Evolutionary conservation across 306 rosid genomes (phyloP).

Genomic region (Quercus mongolica): DNA sequence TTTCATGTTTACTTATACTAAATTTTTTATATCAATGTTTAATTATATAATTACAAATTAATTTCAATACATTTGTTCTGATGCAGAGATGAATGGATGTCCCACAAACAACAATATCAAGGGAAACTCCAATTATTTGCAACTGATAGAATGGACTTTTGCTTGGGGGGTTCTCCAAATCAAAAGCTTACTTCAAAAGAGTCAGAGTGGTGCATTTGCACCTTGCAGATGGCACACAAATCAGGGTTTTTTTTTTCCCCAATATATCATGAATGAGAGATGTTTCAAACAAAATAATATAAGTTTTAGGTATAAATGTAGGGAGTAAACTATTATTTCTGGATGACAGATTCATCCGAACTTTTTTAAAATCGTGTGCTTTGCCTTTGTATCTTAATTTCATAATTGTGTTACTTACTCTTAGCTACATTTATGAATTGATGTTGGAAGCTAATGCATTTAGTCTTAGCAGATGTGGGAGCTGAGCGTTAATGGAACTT

Average conservation of each 20-base stretch:
- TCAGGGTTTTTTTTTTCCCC: slow-evolving; percentile 44
- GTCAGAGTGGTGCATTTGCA: slow-evolving; percentile 53
- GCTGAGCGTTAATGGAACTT: slow-evolving; percentile 61
- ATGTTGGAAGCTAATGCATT: slow-evolving; percentile 28
- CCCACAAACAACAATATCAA: slow-evolving; percentile 37
- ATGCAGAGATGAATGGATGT: slow-evolving; percentile 44
- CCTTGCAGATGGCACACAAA: slow-evolving; percentile 67
- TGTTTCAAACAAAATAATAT: neutral
- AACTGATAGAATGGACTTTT: slow-evolving; percentile 34
- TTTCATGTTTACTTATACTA: slow-evolving; percentile 4
- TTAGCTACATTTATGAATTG: neutral
- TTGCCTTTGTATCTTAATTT: neutral
- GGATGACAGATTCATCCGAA: neutral
- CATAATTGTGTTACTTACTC: no score
- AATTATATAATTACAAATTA: neutral
- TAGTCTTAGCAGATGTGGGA: slow-evolving; percentile 66
- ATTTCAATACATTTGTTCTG: slow-evolving; percentile 3
- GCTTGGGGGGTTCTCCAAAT: slow-evolving; percentile 75
- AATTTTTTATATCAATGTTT: neutral
- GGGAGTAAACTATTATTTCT: neutral
- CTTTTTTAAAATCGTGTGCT: neutral
- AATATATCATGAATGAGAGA: no score
- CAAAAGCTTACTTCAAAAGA: slow-evolving; percentile 62
- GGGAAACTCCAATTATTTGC: slow-evolving; percentile 67
- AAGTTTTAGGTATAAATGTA: neutral